Evolutionary conservation across 768 basidiomycete genomes (phyloP), one percentile per base, ranked within the genome.

Genomic region (Lentinula raphanica): DNA sequence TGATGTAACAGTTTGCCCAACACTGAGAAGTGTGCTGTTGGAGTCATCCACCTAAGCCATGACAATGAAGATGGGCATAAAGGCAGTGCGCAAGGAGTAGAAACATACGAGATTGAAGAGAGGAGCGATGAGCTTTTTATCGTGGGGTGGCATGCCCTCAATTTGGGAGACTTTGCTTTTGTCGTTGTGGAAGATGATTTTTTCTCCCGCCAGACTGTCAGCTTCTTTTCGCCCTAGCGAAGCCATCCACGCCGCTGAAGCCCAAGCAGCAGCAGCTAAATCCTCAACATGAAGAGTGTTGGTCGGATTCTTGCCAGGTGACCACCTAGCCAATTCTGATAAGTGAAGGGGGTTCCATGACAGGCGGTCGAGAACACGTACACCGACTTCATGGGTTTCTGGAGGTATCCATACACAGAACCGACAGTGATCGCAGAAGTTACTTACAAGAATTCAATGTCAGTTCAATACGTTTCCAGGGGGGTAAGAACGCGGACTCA

Each of bases 341-440:
- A 54, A 59, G 23, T 49, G 39, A 38, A 38, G 25, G n/a, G 39
- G 25, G 28, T 13, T 49, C 42, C 46, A 35, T 31, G 17, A 32
- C 35, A 23, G 35, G 19, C n/a, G 49, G 11, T 25, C 31, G 21
- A 40, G 51, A 32, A 64, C 32, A 60, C 86, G 63, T 64, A 92
- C 90, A 93, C 76, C 9, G 85, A 88, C 68, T 90, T 92, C 86
- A 94, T 90, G 1, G 90, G 89, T 63, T 89, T 86, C 67, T 90
- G 83, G 69, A 90, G 75, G 67, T 89, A 84, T 5, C 89, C 89
- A 69, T 94, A 94, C 28, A 93, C 85, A 12, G 88, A 81, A 9
- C 84, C 87, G 12, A 92, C 85, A 1, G 86, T 87, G 45, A 91
- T 84, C 40, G 82, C 84, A 9, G 86, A 79, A 19, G 87, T 76